These are phyloP conservation scores for Fusarium duplospermum DNA, from an alignment of 2,329 filamentous ascomycete genomes.

Conservation along the genomic window DNA sequence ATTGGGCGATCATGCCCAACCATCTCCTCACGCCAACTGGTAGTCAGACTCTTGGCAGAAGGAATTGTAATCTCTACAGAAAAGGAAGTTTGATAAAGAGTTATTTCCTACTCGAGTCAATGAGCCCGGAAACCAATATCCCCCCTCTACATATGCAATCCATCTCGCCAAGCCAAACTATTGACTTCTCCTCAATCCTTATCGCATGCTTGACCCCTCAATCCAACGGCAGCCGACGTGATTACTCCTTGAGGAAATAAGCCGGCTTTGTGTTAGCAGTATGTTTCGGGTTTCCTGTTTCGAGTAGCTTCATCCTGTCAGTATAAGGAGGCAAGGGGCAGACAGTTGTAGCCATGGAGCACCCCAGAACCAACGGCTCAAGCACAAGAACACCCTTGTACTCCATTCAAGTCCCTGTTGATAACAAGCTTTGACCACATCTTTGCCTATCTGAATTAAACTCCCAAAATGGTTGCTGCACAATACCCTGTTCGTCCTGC, in stretches of 20 bases:
- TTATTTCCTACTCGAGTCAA: background rate
- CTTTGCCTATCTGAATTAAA: background rate
- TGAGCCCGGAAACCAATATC: background rate
- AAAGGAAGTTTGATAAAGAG: background rate
- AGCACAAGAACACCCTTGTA: background rate
- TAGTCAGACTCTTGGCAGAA: background rate
- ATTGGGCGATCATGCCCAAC: background rate
- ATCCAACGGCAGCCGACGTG: background rate
- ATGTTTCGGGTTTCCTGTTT: background rate
- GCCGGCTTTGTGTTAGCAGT: accelerated
- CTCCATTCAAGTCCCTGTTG: background rate
- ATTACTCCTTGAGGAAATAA: constrained; percentile 1
- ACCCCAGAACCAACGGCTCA: background rate
- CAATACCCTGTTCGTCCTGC: background rate
- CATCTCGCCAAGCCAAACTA: background rate
- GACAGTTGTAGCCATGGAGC: background rate
- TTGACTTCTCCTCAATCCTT: background rate
- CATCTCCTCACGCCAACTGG: background rate
- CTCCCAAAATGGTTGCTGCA: background rate
- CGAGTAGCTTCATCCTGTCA: background rate
- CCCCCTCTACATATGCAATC: background rate
- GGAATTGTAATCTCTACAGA: background rate
- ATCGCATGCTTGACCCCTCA: background rate
- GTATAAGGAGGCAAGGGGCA: background rate
- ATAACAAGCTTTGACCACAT: background rate